Percentiles rank a stretch among this genome's conserved stretches.
These are phyloP conservation scores for Polytrichum commune DNA, from an alignment of 225 moss, liverwort and hornwort species.

Conservation along the genomic window DNA sequence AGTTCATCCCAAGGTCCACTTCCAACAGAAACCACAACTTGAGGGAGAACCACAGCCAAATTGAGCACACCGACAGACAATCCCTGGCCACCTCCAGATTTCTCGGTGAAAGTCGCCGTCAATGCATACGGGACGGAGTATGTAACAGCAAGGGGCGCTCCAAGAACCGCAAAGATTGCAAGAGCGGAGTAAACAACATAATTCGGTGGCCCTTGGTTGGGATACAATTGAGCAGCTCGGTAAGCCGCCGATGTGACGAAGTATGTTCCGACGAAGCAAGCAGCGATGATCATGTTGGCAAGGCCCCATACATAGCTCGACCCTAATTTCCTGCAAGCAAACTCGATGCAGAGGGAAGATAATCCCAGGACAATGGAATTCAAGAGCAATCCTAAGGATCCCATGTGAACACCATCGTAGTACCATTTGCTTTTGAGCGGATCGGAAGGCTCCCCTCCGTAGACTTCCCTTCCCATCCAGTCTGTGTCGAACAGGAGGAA, in stretches of 20 bases:
- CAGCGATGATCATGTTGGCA: conserved; percentile 62
- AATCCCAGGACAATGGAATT: conserved; percentile 79
- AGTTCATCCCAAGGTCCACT: conserved; percentile 88
- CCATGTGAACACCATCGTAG: conserved; percentile 81
- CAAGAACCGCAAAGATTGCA: conserved; percentile 62
- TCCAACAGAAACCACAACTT: conserved; percentile 79
- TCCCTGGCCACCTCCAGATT: conserved; percentile 84
- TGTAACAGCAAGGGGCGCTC: conserved; percentile 77
- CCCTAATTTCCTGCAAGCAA: conserved; percentile 58
- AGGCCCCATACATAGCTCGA: conserved; percentile 83
- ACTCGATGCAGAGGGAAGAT: conserved; percentile 69
- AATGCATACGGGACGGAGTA: conserved; percentile 86
- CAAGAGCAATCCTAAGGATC: conserved; percentile 66
- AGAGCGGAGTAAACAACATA: conserved; percentile 43
- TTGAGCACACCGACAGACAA: conserved; percentile 84
- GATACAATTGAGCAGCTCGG: conserved; percentile 14
- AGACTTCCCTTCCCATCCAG: conserved; percentile 98
- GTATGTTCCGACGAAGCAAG: conserved; percentile 59
- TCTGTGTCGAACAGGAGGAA: conserved; percentile 95
- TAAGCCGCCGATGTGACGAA: conserved; percentile 50
- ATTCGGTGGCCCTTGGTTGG: conserved; percentile 32
- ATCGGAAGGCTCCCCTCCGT: conserved; percentile 48
- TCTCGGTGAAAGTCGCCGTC: conserved; percentile 77
- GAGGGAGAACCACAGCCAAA: conserved; percentile 74
- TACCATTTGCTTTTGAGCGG: conserved; percentile 23